phyloP scores from a whole-genome alignment of 2,329 filamentous ascomycete genomes.

The Chrysosphaeria jannelii region DNA sequence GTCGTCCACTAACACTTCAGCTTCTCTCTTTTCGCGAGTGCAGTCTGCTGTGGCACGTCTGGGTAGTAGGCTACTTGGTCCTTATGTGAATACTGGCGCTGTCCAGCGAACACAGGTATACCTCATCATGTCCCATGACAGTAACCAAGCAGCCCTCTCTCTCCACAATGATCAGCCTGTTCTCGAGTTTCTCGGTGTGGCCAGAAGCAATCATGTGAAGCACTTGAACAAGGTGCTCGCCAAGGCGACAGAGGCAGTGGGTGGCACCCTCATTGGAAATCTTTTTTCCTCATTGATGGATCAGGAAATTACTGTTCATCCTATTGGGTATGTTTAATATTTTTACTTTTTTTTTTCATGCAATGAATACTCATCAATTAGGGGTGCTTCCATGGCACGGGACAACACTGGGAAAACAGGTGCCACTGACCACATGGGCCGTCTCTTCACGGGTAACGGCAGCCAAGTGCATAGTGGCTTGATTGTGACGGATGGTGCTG shows the following conservation, averaged over 20 bases:
- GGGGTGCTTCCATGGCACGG: conserved; percentile 27
- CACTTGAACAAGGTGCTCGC: conserved; percentile 20
- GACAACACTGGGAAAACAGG: conserved; percentile 25
- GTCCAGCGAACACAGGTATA: conserved; percentile 30
- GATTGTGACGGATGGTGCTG: conserved; percentile 27
- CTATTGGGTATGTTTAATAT: conserved; percentile 19
- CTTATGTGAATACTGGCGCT: conserved; percentile 23
- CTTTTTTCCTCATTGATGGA: conserved; percentile 25
- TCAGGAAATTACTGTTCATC: conserved; percentile 32
- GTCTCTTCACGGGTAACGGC: conserved; percentile 23
- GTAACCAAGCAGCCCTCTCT: conserved; percentile 26
- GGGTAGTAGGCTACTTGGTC: conserved; percentile 24
- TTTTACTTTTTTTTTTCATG: neutral
- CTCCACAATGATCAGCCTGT: conserved; percentile 27
- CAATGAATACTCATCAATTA: neutral
- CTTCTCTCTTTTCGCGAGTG: conserved; percentile 13
- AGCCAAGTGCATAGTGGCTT: conserved; percentile 22
- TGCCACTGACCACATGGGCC: conserved; percentile 28
- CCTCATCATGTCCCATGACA: conserved; percentile 36
- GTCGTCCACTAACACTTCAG: conserved; percentile 6
- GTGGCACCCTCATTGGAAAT: conserved; percentile 26
- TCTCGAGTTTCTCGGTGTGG: conserved; percentile 27
- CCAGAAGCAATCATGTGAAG: conserved; percentile 21
- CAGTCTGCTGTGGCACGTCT: conserved; percentile 16
- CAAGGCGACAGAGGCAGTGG: conserved; percentile 23